Evolutionary conservation across 2,329 filamentous ascomycete genomes (phyloP), one percentile per base, ranked within the genome.

Genomic region (Venturia aucupariae): DNA sequence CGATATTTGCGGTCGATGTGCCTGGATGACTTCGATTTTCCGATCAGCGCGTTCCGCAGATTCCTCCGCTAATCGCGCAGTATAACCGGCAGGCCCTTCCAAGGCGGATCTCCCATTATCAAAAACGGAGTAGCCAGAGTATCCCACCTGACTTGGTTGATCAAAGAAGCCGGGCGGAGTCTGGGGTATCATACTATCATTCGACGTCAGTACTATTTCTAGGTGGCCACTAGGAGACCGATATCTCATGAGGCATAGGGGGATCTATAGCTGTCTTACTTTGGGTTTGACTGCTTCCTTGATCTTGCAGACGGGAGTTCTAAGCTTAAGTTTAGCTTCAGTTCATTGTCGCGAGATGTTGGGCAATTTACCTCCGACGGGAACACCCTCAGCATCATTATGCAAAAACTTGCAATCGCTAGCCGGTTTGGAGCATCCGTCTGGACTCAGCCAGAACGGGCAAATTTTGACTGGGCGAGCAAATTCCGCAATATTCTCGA

Each of bases 401-500:
- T 62, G 60, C 24, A 35, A 13, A 35, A 48, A 62, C 32, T n/a
- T 44, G 42, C 60, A 62, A 8, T 27, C 42, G 6, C 48, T 41
- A 10, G 60, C 60, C 11, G 60, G 48, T 24, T 62, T 62, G 11
- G 15, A 17, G 41, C 60, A 62, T 51, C 44, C n/a, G n/a, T 48
- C 10, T 8, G 42, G 42, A 19, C 10, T 24, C 6, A 38, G 15
- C 60, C 60, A 62, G 41, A 32, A 51, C 3, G 39, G 39, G 24
- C 60, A 48, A 10, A 48, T 35, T 22, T 62, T 62, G 2, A 6
- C 8, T 35, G 1, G 4, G n/a, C 22, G 17, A 4, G 4, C 4
- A 13, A 57, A 57, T 7, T 6, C 15, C 11, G 11, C 30, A 5
- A 57, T 15, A 17, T 57, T 17, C 15, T 15, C 13, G 11, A 42